A percentile compares a stretch with the other conserved stretches of the same genome.
These are phyloP conservation scores for Hypoxylon rubiginosum DNA, from an alignment of 2,329 filamentous ascomycete genomes.

Conservation along the genomic window DNA sequence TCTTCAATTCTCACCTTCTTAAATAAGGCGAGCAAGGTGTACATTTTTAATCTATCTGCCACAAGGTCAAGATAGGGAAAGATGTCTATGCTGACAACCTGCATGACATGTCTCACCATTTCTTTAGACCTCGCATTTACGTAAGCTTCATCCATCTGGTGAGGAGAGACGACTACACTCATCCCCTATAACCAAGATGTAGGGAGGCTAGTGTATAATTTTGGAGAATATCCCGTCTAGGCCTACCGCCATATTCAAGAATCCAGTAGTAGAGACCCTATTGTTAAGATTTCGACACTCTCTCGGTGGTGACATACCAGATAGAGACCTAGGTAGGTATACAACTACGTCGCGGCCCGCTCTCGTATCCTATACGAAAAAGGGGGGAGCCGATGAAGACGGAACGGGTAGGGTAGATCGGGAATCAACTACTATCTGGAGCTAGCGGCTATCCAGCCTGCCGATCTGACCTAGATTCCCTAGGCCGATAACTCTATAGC, in stretches of 20 bases:
- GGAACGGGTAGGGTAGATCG: conserved; percentile 20
- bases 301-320: not conserved
- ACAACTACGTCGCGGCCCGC: not conserved
- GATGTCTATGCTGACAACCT: conserved; percentile 24
- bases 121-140: conserved; percentile 11
- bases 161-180: not conserved
- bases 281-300: not conserved
- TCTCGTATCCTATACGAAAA: conserved; percentile 7
- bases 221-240: conserved; percentile 8
- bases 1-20: conserved; percentile 23
- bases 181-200: conserved; percentile 2
- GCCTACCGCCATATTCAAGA: not conserved
- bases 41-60: conserved; percentile 39
- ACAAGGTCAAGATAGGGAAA: conserved; percentile 31
- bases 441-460: conserved; percentile 28
- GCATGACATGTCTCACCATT: conserved; percentile 31
- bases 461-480: conserved; percentile 31
- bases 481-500: conserved; percentile 19
- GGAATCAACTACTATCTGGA: conserved; percentile 25
- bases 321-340: too few species aligned
- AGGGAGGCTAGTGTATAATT: conserved; percentile 19
- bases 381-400: conserved; percentile 7
- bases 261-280: not conserved
- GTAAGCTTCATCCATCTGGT: conserved; percentile 24
- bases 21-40: conserved; percentile 9